Evolutionary conservation across 1,139 yeast species (phyloP).

Genomic region (Saccharomyces pastorianus): DNA sequence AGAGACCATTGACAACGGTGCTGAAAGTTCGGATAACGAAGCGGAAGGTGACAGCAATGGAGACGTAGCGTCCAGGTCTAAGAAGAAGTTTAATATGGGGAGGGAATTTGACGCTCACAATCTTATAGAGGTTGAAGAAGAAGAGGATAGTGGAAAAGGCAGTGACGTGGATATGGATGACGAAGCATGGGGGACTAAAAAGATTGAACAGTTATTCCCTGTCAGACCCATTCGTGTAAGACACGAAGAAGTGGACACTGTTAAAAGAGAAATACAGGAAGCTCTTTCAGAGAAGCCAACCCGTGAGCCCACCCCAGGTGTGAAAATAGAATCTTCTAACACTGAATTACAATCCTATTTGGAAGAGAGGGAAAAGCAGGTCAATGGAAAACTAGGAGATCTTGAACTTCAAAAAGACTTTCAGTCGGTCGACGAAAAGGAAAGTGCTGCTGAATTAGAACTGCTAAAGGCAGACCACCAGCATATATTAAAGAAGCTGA

Average conservation of each 20-base stretch:
- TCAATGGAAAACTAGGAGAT: background rate
- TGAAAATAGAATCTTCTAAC: conserved; percentile 14
- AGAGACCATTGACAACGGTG: conserved; percentile 27
- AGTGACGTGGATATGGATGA: conserved; percentile 25
- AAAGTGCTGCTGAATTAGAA: conserved; percentile 31
- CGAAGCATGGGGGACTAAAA: conserved; percentile 26
- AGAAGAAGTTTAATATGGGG: conserved; percentile 51
- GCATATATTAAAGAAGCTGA: conserved; percentile 29
- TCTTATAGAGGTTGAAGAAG: conserved; percentile 11
- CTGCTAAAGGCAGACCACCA: conserved; percentile 34
- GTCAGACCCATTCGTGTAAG: conserved; percentile 42
- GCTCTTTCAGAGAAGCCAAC: conserved; percentile 25
- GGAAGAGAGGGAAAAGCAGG: background rate
- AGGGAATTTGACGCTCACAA: conserved; percentile 38
- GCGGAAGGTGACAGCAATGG: conserved; percentile 9
- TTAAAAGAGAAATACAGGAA: conserved; percentile 21
- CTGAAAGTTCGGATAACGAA: conserved; percentile 18
- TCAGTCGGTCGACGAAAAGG: conserved; percentile 27
- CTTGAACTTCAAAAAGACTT: background rate
- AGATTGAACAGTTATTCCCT: conserved; percentile 41
- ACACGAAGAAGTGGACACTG: conserved; percentile 32
- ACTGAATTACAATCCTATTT: conserved; percentile 11
- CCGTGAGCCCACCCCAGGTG: conserved; percentile 26
- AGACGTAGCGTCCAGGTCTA: conserved; percentile 26
- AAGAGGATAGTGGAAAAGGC: conserved; percentile 36